Evolutionary conservation across 108 stramenopile species (phyloP), one percentile per base, ranked within the genome.

Genomic region (Conticribra guillardii): DNA sequence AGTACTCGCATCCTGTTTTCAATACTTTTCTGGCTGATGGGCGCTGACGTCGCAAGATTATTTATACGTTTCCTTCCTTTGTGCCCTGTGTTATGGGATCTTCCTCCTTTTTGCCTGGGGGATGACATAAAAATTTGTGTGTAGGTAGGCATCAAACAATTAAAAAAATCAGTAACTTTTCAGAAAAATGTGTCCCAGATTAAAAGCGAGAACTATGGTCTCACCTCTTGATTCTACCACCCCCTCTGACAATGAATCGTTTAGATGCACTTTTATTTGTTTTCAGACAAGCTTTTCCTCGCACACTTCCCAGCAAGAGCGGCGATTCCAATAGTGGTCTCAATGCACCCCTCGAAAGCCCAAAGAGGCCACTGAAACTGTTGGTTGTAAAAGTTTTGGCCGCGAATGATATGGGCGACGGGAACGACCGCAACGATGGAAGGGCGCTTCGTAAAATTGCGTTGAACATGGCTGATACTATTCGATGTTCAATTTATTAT

Each of bases 51-150:
- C 45, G 85, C 86, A 46, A 91, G 62, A 44, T 78, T 76, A 82
- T 89, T 91, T 15, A 67, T 52, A 27, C 88, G 76, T 51, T 76
- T 52, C 26, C 89, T 67, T 8, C 74, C 74, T 64, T 87, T 88
- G 78, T 94, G 86, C 7, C 92, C 92, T 30, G 92, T 91, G 62
- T 94, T 94, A 79, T 94, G 92, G 22, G 69, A 62, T 53, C 53
- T 65, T 23, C 92, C 92, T 1, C 83, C 77, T 31, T 86, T 81
- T 5, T 67, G 77, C 47, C 85, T 86, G 48, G 22, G 29, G 29
- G 47, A 44, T 61, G 31, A 60, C n/a, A 26, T 23, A 60, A 18
- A 22, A 71, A 18, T 59, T 37, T 31, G 52, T 46, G 8, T 47
- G 41, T 50, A 4, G 44, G 30, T 9, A 15, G 54, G 18, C 2